Evolutionary conservation across 164 flowering plant species (phyloP).

Genomic region (Nymphaea thermarum): DNA sequence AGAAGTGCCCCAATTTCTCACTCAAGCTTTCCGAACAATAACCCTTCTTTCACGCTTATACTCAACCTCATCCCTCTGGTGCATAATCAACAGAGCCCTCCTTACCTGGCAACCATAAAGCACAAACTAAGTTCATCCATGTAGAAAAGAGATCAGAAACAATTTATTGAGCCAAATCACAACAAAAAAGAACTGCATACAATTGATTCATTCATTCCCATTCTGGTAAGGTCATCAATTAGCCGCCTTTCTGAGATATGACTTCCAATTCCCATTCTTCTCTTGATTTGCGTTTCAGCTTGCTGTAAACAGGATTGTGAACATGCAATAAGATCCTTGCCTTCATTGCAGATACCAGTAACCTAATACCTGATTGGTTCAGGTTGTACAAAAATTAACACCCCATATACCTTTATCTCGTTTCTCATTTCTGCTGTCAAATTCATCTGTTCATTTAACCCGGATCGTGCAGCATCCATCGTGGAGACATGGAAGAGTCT

Average conservation of each 20-base stretch:
- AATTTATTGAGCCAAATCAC: neutral
- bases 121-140: neutral
- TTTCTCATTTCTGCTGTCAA: constrained; percentile 70
- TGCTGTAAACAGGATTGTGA: constrained; percentile 37
- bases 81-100: constrained; percentile 88
- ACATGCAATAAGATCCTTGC: constrained; percentile 1
- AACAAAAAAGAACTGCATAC: constrained; percentile 26
- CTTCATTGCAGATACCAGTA: neutral
- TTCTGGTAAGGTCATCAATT: constrained; percentile 76
- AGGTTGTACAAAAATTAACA: neutral
- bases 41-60: constrained; percentile 85
- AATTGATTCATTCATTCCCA: constrained; percentile 90
- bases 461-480: constrained; percentile 96
- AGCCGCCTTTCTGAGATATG: constrained; percentile 84
- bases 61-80: constrained; percentile 95
- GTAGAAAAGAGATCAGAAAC: neutral
- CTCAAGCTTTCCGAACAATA: constrained; percentile 63
- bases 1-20: neutral
- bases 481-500: constrained; percentile 79
- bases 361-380: neutral
- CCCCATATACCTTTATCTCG: constrained; percentile 66
- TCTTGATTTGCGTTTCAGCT: constrained; percentile 91
- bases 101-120: constrained; percentile 51
- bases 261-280: constrained; percentile 93
- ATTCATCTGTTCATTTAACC: constrained; percentile 69